Conservation (phyloP, 495 filamentous ascomycete species). For the Annulohypoxylon bovei region DNA sequence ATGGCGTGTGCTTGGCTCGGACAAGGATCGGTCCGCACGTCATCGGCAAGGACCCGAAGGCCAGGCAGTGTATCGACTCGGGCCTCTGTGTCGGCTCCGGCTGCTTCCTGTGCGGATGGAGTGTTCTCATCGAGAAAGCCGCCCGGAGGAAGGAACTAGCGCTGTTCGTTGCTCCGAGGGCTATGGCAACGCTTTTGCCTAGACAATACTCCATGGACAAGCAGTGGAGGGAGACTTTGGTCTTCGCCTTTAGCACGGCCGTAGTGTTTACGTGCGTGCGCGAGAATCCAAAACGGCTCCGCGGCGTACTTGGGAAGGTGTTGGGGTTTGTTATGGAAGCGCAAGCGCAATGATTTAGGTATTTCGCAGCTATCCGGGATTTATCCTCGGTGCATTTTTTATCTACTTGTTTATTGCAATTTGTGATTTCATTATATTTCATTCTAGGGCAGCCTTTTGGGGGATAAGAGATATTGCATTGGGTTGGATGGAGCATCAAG, state of each 20-base stretch:
- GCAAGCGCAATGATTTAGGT: constrained; percentile 27
- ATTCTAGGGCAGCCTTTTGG: neutral
- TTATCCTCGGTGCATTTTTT: neutral
- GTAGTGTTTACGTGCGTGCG: constrained; percentile 76
- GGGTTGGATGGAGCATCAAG: constrained; percentile 3
- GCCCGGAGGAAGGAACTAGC: constrained; percentile 79
- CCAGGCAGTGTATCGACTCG: constrained; percentile 57
- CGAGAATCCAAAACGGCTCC: constrained; percentile 71
- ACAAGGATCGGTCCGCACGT: constrained; percentile 81
- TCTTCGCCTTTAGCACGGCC: constrained; percentile 78
- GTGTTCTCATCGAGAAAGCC: constrained; percentile 77
- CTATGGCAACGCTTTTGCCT: constrained; percentile 79
- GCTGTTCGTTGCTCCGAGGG: constrained; percentile 86
- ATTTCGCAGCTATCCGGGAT: neutral
- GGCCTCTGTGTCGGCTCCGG: constrained; percentile 80
- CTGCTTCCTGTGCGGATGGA: constrained; percentile 86
- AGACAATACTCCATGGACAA: constrained; percentile 73
- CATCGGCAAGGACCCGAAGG: constrained; percentile 59
- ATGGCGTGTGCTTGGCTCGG: constrained; percentile 84
- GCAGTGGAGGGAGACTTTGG: constrained; percentile 78
- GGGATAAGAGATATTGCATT: constrained; percentile 8
- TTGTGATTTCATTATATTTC: neutral
- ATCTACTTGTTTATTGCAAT: neutral
- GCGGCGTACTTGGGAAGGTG: constrained; percentile 78
- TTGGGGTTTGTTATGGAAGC: constrained; percentile 64